Conservation (phyloP, 768 basidiomycete genomes). For the Rossbeevera mucosa region DNA sequence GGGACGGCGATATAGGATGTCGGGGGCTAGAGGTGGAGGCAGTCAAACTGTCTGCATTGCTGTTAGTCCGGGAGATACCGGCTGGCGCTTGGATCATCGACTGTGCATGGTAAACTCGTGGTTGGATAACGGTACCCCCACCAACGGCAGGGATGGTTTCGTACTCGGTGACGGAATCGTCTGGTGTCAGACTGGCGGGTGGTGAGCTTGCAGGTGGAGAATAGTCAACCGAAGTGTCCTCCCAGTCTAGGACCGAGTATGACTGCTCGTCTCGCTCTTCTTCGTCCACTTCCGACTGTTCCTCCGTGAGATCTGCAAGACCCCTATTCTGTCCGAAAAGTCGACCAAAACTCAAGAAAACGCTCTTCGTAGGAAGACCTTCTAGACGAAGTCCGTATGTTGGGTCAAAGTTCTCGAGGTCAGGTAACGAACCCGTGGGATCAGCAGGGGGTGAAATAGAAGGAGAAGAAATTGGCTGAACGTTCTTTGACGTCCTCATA, state of each 20-base stretch:
- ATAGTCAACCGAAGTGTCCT: constrained; percentile 47
- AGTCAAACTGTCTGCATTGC: constrained; percentile 55
- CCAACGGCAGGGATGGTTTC: constrained; percentile 91
- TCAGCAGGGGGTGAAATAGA: constrained; percentile 21
- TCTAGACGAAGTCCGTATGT: constrained; percentile 95
- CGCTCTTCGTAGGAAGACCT: constrained; percentile 78
- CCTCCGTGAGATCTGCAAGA: constrained; percentile 78
- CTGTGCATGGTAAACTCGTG: constrained; percentile 81
- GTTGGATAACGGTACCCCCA: constrained; percentile 81
- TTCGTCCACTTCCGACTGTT: constrained; percentile 40
- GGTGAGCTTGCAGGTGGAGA: constrained; percentile 45
- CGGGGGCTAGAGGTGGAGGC: constrained; percentile 1
- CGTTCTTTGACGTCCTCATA: constrained; percentile 22
- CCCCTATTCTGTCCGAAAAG: constrained; percentile 66
- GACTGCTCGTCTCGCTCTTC: constrained; percentile 37
- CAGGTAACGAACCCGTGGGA: constrained; percentile 31
- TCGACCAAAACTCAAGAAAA: constrained; percentile 73
- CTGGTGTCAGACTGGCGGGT: constrained; percentile 39
- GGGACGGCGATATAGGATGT: constrained; percentile 5
- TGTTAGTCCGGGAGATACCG: constrained; percentile 13
- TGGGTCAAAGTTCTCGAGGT: constrained; percentile 87
- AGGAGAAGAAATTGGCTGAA: constrained; percentile 16
- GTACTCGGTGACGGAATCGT: constrained; percentile 57
- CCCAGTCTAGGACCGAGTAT: constrained; percentile 71
- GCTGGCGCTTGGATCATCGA: constrained; percentile 57